phyloP scores from a whole-genome alignment of 2,329 filamentous ascomycete genomes.

The Cladorrhinum sp. region DNA sequence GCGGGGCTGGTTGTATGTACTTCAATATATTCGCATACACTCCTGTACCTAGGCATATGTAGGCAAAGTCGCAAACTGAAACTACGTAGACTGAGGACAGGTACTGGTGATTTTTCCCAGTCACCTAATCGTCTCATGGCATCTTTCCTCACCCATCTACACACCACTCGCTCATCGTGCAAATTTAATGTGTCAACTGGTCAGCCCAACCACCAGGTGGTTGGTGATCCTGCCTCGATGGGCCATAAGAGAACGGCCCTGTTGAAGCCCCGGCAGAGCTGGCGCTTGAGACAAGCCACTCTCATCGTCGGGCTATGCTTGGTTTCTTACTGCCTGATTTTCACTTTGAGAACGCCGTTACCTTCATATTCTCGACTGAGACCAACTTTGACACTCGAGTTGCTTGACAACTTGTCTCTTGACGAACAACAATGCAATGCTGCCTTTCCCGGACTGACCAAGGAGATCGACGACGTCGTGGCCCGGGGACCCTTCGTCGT shows the following conservation, averaged over 20 bases:
- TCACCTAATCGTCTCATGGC: neutral
- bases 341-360: slow-evolving; percentile 15
- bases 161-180: too few relatives aligned
- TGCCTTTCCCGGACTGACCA: slow-evolving; percentile 45
- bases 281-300: slow-evolving; percentile 25
- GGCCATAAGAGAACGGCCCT: slow-evolving; percentile 19
- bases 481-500: slow-evolving; percentile 44
- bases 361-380: neutral
- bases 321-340: slow-evolving; percentile 28
- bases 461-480: slow-evolving; percentile 45
- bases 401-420: slow-evolving; percentile 38
- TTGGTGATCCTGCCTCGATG: slow-evolving; percentile 11
- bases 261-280: slow-evolving; percentile 23
- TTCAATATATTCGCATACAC: neutral
- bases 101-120: neutral
- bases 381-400: slow-evolving; percentile 15
- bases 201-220: neutral
- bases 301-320: slow-evolving; percentile 23
- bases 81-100: neutral
- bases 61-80: too few relatives aligned
- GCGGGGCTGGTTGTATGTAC: neutral
- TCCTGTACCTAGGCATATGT: too few relatives aligned
- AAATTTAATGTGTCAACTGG: neutral
- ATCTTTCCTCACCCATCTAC: neutral
- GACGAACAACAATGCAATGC: slow-evolving; percentile 41